Base-by-base conservation (phyloP, 805 yeast species). In the Lachancea mirantina region DNA sequence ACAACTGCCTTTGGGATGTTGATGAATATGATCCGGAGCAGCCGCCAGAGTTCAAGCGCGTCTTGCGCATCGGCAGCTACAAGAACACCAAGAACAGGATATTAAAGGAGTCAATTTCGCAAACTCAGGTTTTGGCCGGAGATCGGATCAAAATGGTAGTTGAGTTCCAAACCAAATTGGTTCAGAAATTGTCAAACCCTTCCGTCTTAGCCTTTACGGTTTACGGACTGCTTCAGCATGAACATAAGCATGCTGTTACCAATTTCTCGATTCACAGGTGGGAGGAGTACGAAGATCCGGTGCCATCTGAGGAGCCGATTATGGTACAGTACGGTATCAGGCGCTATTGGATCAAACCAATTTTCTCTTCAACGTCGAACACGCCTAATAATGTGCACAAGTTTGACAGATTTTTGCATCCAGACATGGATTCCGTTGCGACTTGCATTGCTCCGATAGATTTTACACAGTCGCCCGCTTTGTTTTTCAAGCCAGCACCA, bases 291-390 rank as follows among this genome's bases (percentile, higher is more conserved):
- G 88, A 82, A 29, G 72, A 74, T 33, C 94, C 97, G 19, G 70
- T 92, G 36, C 81, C 87, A 29, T 74, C 94, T n/a, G 79, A 80
- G 46, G 94, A 84, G 28, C 60, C 76, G 19, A 64, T 92, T 43
- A 65, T 88, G 33, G 89, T 84, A 10, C 97, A 92, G 61, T 88
- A 87, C 52, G 99, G 98, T 16, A 84, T 89, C 34, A 78, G 97
- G 59, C 74, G 98, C 49, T 77, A 84, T 54, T 68, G 74, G 9
- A 80, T 89, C 32, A 67, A 76, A 35, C 99, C 99, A 10, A 49
- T 83, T 19, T 89, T 80, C 65, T 84, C 89, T 32, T 82, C 81
- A 46, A 78, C 78, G 7, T 72, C 85, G 4, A 78, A 76, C 49
- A 77, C 78, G 35, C 66, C 84, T 31, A 89, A 88, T 54, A 82